A percentile compares a stretch with the other conserved stretches of the same genome.
phyloP scores from a whole-genome alignment of 2,329 filamentous ascomycete genomes.

The Orbilia brochopaga region DNA sequence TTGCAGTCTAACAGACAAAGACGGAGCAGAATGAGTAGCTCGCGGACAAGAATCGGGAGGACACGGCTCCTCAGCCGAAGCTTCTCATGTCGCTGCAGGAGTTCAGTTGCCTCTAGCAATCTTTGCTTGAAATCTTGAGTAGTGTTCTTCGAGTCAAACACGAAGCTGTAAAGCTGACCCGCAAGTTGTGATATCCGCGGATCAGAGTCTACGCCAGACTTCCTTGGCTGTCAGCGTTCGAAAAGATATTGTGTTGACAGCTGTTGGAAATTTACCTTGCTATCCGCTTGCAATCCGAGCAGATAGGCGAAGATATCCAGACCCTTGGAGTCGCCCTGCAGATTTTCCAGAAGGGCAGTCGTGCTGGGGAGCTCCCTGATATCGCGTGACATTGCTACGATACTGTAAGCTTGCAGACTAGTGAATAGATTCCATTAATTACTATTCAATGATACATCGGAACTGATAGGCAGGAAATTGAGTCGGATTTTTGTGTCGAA shows the following conservation, averaged over 20 bases:
- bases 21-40: slow-evolving; percentile 31
- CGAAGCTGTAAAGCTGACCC: slow-evolving; percentile 25
- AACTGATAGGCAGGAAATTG: not conserved
- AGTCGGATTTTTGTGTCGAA: not conserved
- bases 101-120: slow-evolving; percentile 22
- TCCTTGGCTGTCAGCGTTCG: not conserved
- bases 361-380: slow-evolving; percentile 33
- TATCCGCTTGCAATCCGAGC: slow-evolving; percentile 39
- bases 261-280: slow-evolving; percentile 46
- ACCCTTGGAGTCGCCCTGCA: slow-evolving; percentile 44
- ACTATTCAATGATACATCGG: slow-evolving; percentile 2
- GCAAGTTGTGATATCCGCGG: slow-evolving; percentile 24
- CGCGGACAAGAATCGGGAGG: slow-evolving; percentile 20
- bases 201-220: slow-evolving; percentile 9
- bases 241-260: slow-evolving; percentile 16
- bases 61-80: slow-evolving; percentile 25
- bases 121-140: slow-evolving; percentile 31
- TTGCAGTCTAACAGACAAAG: slow-evolving; percentile 38
- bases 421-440: not conserved
- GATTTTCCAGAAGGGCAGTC: slow-evolving; percentile 31
- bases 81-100: slow-evolving; percentile 37
- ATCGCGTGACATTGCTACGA: slow-evolving; percentile 1
- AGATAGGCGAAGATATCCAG: slow-evolving; percentile 50
- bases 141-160: slow-evolving; percentile 23
- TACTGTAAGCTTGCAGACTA: not conserved